Evolutionary conservation across 768 basidiomycete species (phyloP), one percentile per base, ranked within the genome.

Genomic region (Leccinum boreale): DNA sequence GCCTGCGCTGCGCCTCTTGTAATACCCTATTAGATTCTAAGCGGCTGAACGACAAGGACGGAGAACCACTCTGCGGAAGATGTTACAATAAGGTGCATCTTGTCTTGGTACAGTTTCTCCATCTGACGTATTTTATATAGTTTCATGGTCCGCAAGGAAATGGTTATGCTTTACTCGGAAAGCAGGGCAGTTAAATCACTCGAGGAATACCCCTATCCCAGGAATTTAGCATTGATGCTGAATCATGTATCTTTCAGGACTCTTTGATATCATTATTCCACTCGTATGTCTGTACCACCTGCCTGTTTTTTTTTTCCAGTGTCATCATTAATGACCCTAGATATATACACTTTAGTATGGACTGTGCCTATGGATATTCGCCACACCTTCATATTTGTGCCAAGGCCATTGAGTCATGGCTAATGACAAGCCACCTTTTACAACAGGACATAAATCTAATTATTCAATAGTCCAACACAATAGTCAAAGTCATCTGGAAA

Each of bases 1-100:
- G 91, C 65, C 71, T 93, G 62, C 77, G 90, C n/a, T 93, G 90
- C 67, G 78, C 80, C 9, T 86, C 86, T 62, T 93, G 90, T 65
- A 80, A 76, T 54, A 83, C 85, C 0, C 65, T 76, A 8, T 74
- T 93, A n/a, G 90, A 92, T 63, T 88, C 90, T 33, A 85, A 77
- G 48, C 80, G 84, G 21, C 70, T 93, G 55, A 81, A 87, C 23
- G 90, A 92, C 69, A 87, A 87, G 65, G 89, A 90, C 47, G 90
- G 86, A 1, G 78, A 81, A 12, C 87, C 88, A 12, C 76, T 83
- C 39, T 93, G 90, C 61, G 79, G 81, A 56, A 77, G 84, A 47
- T 93, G 90, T 67, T 90, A 93, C 62, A 78, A 79, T 58, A 92
- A 89, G 83, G 83, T 76, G 31, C 50, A 64, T 48, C 31, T 8